Evolutionary conservation across 129 eudicot genomes (phyloP).

Genomic region (Heracleum sosnowskyi): DNA sequence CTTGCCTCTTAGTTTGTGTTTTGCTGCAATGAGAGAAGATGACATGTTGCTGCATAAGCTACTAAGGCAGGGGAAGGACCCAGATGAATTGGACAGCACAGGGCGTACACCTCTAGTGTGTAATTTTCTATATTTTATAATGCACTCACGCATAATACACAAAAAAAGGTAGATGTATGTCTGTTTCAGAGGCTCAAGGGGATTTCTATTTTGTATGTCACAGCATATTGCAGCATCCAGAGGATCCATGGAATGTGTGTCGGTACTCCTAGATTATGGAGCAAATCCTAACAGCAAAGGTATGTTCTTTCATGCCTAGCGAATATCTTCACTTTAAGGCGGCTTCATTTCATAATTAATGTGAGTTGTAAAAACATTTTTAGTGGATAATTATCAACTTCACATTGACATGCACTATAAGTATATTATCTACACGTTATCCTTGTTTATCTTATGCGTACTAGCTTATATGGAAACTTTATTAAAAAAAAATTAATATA

Average conservation of each 20-base stretch:
- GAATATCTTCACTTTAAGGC: neutral
- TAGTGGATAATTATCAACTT: neutral
- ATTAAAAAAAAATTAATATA: no score
- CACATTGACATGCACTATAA: neutral
- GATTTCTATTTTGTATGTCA: slow-evolving; percentile 16
- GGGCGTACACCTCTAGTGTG: slow-evolving; percentile 70
- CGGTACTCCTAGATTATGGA: slow-evolving; percentile 66
- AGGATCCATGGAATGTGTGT: slow-evolving; percentile 55
- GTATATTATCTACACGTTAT: neutral
- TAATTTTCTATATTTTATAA: slow-evolving; percentile 1
- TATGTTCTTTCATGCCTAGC: slow-evolving; percentile 14
- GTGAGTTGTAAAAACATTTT: neutral
- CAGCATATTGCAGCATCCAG: slow-evolving; percentile 76
- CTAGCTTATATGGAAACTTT: no score
- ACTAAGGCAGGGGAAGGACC: slow-evolving; percentile 58
- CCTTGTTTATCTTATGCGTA: neutral
- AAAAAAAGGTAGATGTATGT: neutral
- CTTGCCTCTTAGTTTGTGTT: slow-evolving; percentile 72
- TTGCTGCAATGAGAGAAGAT: slow-evolving; percentile 71
- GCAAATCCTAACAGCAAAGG: slow-evolving; percentile 80
- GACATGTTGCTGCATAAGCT: slow-evolving; percentile 52
- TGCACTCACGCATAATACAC: neutral
- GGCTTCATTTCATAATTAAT: neutral
- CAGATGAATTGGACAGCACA: slow-evolving; percentile 51
- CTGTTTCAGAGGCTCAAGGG: neutral